Evolutionary conservation across 2,329 filamentous ascomycete species (phyloP), one percentile per base, ranked within the genome.

Genomic region (Trichoderma simmonsii): DNA sequence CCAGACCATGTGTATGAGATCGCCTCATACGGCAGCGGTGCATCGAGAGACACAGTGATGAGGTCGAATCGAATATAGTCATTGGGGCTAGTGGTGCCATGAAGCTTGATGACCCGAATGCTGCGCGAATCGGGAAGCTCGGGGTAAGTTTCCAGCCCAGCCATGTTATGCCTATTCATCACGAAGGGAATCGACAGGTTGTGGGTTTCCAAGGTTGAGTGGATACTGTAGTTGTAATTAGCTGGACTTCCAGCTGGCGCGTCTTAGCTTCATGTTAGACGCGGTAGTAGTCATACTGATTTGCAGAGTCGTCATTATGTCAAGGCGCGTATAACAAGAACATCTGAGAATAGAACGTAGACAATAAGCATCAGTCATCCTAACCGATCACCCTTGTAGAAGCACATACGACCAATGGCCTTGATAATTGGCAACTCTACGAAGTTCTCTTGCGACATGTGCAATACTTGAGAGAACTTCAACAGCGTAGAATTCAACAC

Each of bases 1-100:
- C 67, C 57, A 8, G 34, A 28, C 57, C 67, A 70, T n/a, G 67
- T 62, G 26, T 62, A 70, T 18, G 67, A 70, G 18, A 62, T 39
- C 6, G 67, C 67, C 67, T 70, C 67, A 18, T 62, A 70, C 14
- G 57, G 21, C 34, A 59, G 8, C 30, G 64, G 32, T 11, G 8
- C 48, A 15, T 67, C 64, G 12, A 67, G 64, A 8, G 64, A 67
- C 6, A 36, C 21, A 1, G 30, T 36, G 30, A 36, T 67, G 43
- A 62, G 26, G n/a, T 62, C 39, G 15, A 63, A 63, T 14, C 21
- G 21, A 18, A 70, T 63, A 18, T 36, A 32, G 34, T 56, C 30
- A 11, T 6, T 56, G 11, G 24, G 59, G 7, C 11, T 4, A 15
- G 59, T 21, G 7, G 67, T 15, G 30, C 67, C 28, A 32, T 70